Conservation (phyloP, 768 basidiomycete genomes). For the Hericium rajendrae region DNA sequence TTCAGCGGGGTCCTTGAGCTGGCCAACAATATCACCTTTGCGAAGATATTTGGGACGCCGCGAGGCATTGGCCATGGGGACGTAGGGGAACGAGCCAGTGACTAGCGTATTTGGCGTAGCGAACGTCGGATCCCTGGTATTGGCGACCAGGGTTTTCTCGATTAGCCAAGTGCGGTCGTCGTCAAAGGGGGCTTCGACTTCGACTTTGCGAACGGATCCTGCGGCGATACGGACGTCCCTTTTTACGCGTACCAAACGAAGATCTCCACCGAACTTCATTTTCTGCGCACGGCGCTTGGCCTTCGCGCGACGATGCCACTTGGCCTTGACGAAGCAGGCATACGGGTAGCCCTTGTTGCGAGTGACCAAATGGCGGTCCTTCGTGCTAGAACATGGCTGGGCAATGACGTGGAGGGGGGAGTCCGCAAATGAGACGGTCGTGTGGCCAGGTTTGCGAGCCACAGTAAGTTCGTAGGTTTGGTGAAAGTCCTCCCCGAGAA, state of each 20-base stretch:
- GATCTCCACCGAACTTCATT: not conserved
- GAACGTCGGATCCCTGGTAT: not conserved
- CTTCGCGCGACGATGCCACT: not conserved
- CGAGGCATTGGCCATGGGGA: not conserved
- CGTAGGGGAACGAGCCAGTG: not conserved
- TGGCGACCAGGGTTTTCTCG: not conserved
- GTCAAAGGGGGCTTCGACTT: not conserved
- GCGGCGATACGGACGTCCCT: conserved; percentile 1
- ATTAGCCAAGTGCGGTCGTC: conserved; percentile 1
- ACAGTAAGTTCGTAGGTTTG: conserved; percentile 26
- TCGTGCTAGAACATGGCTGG: not conserved
- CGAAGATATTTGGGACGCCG: not conserved
- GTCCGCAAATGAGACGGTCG: too few relatives aligned
- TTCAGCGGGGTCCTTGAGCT: not conserved
- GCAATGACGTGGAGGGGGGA: too few relatives aligned
- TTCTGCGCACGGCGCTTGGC: not conserved
- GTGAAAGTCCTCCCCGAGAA: conserved; percentile 17
- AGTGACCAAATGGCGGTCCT: conserved; percentile 9
- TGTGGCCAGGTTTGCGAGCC: conserved; percentile 1
- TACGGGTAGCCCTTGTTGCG: not conserved
- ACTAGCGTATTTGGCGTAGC: not conserved
- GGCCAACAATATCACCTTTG: not conserved
- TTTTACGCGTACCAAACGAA: not conserved
- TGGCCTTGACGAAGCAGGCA: not conserved
- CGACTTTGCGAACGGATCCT: not conserved